Percentiles rank a stretch among this genome's conserved stretches.
These are phyloP conservation scores for Saraca asoca DNA, from an alignment of 331 rosid species.

Conservation along the genomic window DNA sequence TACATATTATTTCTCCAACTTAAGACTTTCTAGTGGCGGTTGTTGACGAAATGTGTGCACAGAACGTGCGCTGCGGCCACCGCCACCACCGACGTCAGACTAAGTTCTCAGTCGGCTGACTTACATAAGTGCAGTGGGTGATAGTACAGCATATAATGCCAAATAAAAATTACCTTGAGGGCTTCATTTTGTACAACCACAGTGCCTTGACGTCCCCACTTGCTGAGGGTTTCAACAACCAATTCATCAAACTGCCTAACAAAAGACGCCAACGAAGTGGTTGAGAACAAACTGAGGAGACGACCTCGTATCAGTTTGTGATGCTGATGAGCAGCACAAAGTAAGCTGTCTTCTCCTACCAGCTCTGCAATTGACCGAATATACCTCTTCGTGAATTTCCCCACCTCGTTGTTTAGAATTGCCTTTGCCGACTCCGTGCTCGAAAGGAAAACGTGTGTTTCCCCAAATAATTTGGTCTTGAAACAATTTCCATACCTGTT, in stretches of 20 bases:
- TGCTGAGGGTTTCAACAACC: constrained; percentile 40
- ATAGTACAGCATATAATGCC: too few relatives aligned
- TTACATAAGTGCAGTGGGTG: too few relatives aligned
- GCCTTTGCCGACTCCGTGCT: constrained; percentile 59
- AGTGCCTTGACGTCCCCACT: constrained; percentile 53
- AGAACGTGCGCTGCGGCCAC: too few relatives aligned
- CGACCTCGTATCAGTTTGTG: constrained; percentile 67
- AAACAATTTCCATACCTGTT: constrained; percentile 72
- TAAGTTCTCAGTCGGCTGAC: too few relatives aligned
- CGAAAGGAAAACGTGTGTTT: constrained; percentile 70
- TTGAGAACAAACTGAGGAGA: constrained; percentile 54
- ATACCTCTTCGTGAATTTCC: constrained; percentile 69
- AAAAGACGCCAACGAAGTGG: constrained; percentile 44
- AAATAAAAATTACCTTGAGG: constrained; percentile 47
- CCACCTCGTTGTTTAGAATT: constrained; percentile 61
- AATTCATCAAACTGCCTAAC: constrained; percentile 58
- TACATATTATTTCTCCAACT: too few relatives aligned
- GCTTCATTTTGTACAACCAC: constrained; percentile 63
- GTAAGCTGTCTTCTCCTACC: constrained; percentile 64
- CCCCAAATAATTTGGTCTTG: constrained; percentile 70
- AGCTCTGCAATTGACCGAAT: constrained; percentile 62
- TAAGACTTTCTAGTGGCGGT: too few relatives aligned
- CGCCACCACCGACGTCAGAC: too few relatives aligned
- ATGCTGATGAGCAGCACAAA: constrained; percentile 59
- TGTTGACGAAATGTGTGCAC: too few relatives aligned